These are phyloP conservation scores for Aphanoascus verrucosus DNA, from an alignment of 2,329 filamentous ascomycete species.

Conservation along the genomic window DNA sequence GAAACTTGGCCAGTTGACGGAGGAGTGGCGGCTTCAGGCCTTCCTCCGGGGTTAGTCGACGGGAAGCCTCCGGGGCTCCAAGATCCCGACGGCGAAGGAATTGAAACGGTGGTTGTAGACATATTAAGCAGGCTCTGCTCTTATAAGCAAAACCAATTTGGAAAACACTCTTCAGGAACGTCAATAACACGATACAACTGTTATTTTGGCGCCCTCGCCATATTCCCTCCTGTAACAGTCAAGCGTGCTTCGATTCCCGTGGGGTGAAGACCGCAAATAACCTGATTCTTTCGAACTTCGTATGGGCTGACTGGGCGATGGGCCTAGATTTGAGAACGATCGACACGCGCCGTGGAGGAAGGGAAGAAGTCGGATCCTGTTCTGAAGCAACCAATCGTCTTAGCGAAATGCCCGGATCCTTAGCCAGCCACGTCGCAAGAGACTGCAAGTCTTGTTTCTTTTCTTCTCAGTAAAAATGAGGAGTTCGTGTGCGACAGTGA, in stretches of 20 bases:
- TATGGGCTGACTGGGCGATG: not conserved
- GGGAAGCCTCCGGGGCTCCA: conserved; percentile 17
- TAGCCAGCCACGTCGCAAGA: not conserved
- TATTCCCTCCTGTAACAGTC: not conserved
- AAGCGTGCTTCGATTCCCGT: not conserved
- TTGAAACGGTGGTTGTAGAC: conserved; percentile 22
- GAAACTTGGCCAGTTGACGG: conserved; percentile 47
- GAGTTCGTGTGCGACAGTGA: not conserved
- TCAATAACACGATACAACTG: not conserved
- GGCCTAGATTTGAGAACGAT: not conserved
- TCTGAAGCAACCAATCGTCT: not conserved
- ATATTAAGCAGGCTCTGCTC: conserved; percentile 13
- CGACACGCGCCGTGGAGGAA: not conserved
- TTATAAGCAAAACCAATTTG: not conserved
- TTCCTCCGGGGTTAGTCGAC: conserved; percentile 39
- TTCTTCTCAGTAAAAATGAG: too few species aligned
- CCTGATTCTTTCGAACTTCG: not conserved
- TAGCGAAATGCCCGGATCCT: not conserved
- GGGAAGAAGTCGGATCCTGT: not conserved
- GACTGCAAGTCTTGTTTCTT: not conserved
- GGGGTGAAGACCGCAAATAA: not conserved
- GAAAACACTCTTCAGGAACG: not conserved
- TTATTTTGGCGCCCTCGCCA: not conserved
- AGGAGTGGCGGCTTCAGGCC: conserved; percentile 41
- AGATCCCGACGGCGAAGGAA: conserved; percentile 18